phyloP scores from a whole-genome alignment of 2,329 filamentous ascomycete genomes.

The Truncatella angustata region DNA sequence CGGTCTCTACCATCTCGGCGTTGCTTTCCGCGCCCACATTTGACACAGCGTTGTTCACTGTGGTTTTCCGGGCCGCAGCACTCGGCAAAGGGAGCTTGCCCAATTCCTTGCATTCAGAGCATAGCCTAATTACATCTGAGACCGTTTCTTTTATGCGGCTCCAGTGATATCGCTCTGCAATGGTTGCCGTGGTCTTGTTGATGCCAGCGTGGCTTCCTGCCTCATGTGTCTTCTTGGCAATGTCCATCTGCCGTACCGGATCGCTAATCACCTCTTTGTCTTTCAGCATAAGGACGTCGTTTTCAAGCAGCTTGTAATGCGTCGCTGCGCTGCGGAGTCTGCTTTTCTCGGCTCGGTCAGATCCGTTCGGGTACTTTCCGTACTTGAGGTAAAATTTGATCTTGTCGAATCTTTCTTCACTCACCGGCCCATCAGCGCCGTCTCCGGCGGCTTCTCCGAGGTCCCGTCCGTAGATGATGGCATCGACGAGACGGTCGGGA shows the following conservation, averaged over 20 bases:
- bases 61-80: slow-evolving; percentile 13
- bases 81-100: slow-evolving; percentile 49
- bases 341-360: slow-evolving; percentile 93
- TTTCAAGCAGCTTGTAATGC: slow-evolving; percentile 81
- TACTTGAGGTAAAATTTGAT: slow-evolving; percentile 97
- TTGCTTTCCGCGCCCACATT: not conserved
- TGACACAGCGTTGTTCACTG: slow-evolving; percentile 5
- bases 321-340: slow-evolving; percentile 89
- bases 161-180: slow-evolving; percentile 95
- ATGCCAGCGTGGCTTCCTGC: slow-evolving; percentile 79
- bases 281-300: slow-evolving; percentile 90
- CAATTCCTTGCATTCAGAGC: slow-evolving; percentile 81
- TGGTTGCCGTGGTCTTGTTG: slow-evolving; percentile 95
- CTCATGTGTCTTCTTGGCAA: slow-evolving; percentile 75
- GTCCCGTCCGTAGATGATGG: slow-evolving; percentile 74
- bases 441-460: slow-evolving; percentile 40
- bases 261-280: slow-evolving; percentile 96
- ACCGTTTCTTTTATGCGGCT: slow-evolving; percentile 97
- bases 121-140: slow-evolving; percentile 89
- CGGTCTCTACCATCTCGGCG: not conserved
- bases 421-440: slow-evolving; percentile 70
- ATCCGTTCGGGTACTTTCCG: slow-evolving; percentile 87
- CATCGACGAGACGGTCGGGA: slow-evolving; percentile 68
- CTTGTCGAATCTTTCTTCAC: slow-evolving; percentile 97
- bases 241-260: slow-evolving; percentile 84